Evolutionary conservation across 345 rosid genomes (phyloP), one percentile per base, ranked within the genome.

Genomic region (Clausena lansium): DNA sequence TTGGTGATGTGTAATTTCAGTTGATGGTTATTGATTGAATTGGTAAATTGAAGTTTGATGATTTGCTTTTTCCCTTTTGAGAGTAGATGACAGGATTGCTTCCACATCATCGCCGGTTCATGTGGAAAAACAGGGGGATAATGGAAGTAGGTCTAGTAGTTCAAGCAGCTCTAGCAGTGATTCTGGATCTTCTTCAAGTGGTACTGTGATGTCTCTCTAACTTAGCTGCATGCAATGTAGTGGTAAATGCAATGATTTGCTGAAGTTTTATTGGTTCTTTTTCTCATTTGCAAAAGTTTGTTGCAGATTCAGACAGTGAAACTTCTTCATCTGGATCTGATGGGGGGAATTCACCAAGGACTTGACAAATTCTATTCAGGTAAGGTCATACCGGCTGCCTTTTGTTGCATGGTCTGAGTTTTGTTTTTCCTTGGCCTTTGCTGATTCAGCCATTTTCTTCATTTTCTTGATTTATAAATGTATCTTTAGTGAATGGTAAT

Each of bases 111-210:
- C 83, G 35, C 94, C 90, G 67, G 84, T 80, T 81, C 92, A 81
- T 83, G 89, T 52, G 70, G 94, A 85, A 77, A 89, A 83, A 80
- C 92, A 87, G 59, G 90, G 83, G 30, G 85, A 87, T 73, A 88
- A 90, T 78, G 82, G 87, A 52, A 92, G 90, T 85, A 87, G 91
- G 84, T 92, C 99, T 22, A 94, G 97, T 86, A 94, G 98, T 82
- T 96, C 99, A 71, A 92, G 93, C 87, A 94, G 97, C 86, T 96
- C 98, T 72, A 91, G 95, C 85, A 94, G 99, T 86, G 94, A 89
- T 81, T 94, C 98, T 73, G 98, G 95, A 77, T 96, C 99, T 83
- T 94, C 98, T 73, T 87, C 97, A 70, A 96, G 98, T 84, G 99
- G 99, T 96, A 96, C 74, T 39, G 58, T 30, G 58, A 39, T 62